Evolutionary conservation across 2,329 filamentous ascomycete species (phyloP), one percentile per base, ranked within the genome.

Genomic region (Hymenoscyphus albidus): DNA sequence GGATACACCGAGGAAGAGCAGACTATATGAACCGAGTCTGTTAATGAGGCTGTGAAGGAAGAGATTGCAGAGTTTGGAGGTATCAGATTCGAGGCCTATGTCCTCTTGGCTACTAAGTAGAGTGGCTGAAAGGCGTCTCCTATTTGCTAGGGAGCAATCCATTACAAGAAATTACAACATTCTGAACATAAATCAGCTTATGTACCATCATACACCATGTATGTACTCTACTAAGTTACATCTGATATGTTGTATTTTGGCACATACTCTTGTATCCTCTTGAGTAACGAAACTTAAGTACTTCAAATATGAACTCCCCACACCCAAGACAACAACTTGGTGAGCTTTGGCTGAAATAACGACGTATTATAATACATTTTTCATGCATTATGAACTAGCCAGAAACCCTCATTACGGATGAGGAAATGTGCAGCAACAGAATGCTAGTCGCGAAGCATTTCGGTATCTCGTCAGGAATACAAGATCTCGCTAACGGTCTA

Each of bases 1-100:
- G 73, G 58, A 42, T 59, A 42, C 38, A 59, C 39, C 5, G 58
- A 59, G 18, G 58, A 59, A 42, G 58, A 27, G 18, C n/a, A 48
- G 38, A 5, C 58, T 40, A 44, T 10, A 12, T 59, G 58, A 39
- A 6, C 5, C 58, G 39, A 44, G 12, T 39, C 58, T 44, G 18
- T 59, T 27, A 44, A 22, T 13, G 35, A 59, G 12, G n/a, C 58
- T 22, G 58, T 59, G 58, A 44, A 59, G 38, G 58, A 59, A 59
- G 58, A 59, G 58, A 38, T 59, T 10, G 58, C 58, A 18, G 13
- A 59, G 58, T 42, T 42, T 59, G 38, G 58, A 9, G 58, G 38
- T 59, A 59, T 59, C 42, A 59, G 58, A 38, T 59, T 59, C 10
- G 38, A 59, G 58, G 58, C 38, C 31, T 59, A 59, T 27, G 38